Conservation (phyloP, 345 rosid species). For the Heritiera littoralis region DNA sequence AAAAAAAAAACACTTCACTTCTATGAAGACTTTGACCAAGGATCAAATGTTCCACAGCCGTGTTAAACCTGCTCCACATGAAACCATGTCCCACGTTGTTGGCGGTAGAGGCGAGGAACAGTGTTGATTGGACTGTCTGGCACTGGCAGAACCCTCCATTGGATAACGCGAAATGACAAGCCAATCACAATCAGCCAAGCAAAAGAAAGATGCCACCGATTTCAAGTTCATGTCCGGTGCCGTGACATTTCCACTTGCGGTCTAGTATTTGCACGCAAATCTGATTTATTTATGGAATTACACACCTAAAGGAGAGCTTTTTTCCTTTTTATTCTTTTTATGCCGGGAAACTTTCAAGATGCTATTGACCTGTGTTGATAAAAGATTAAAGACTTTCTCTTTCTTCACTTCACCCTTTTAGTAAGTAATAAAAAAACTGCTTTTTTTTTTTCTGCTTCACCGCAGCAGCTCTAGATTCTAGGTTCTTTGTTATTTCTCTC, state of each 20-base stretch:
- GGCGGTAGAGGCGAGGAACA: background rate
- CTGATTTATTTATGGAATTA: background rate
- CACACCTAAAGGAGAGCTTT: background rate
- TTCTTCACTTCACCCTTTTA: background rate
- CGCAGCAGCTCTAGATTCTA: background rate
- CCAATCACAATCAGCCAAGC: background rate
- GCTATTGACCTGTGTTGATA: background rate
- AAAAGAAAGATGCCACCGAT: background rate
- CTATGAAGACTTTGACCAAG: background rate
- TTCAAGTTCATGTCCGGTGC: background rate
- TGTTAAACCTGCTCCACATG: too few species aligned
- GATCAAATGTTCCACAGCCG: background rate
- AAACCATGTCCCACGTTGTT: background rate
- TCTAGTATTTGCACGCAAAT: background rate
- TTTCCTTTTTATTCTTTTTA: background rate
- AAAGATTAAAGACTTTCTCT: background rate
- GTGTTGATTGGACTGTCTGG: background rate
- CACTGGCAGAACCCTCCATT: background rate
- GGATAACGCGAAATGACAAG: background rate
- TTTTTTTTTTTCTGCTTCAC: background rate
- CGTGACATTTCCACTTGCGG: conserved; percentile 16
- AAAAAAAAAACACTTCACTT: too few species aligned
- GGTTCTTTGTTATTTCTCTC: background rate
- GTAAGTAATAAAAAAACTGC: background rate
- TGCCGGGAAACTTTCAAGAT: conserved; percentile 18